These are phyloP conservation scores for Rubia tinctorum DNA, from an alignment of 305 asterid genomes.

Conservation along the genomic window DNA sequence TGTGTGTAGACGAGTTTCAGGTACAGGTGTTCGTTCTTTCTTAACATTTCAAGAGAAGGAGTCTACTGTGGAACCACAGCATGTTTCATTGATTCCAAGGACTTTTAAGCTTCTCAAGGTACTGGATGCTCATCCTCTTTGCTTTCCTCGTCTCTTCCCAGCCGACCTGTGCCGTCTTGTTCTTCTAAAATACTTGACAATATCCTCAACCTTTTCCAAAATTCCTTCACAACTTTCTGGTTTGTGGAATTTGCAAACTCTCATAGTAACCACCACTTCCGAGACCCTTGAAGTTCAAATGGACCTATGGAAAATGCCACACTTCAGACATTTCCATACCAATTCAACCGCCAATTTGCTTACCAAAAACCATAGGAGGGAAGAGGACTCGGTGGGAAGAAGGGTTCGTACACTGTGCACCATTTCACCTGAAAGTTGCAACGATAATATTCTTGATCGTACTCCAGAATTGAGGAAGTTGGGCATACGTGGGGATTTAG, in stretches of 20 bases:
- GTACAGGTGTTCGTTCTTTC: neutral
- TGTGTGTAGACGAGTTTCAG: neutral
- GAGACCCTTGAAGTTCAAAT: neutral
- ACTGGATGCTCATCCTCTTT: neutral
- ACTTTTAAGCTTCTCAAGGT: neutral
- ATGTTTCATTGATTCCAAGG: neutral
- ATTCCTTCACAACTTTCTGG: neutral
- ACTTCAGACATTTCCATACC: neutral
- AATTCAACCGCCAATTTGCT: neutral
- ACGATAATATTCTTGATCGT: neutral
- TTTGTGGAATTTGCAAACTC: neutral
- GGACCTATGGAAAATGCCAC: neutral
- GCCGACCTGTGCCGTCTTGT: neutral
- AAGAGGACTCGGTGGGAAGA: constrained; percentile 16
- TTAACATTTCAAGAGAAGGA: neutral
- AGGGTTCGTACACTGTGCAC: constrained; percentile 20
- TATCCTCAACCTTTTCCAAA: neutral
- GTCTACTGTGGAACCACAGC: neutral
- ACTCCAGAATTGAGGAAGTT: constrained; percentile 14
- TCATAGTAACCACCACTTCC: neutral
- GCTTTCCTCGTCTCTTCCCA: neutral
- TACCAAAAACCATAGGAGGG: neutral
- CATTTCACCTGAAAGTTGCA: constrained; percentile 21
- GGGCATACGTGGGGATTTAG: constrained; percentile 14
- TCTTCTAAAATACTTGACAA: neutral